Conservation (phyloP, 306 rosid species). For the Citrullus amarus region DNA sequence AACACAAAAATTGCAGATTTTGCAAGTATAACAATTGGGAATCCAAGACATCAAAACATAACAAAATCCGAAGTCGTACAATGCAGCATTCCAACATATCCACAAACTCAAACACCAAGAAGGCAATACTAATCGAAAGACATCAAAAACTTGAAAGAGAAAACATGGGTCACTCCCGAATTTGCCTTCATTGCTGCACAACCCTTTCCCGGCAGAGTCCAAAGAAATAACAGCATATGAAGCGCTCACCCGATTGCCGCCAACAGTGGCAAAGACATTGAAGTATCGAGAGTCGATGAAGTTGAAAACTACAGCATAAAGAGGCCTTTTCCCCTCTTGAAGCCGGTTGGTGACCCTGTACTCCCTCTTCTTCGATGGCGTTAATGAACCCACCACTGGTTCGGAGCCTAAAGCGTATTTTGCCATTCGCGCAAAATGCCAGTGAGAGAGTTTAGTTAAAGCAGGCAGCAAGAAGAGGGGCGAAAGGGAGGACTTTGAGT, state of each 20-base stretch:
- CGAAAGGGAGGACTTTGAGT: neutral
- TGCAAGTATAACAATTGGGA: neutral
- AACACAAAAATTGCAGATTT: neutral
- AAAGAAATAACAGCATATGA: neutral
- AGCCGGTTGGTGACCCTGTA: conserved; percentile 82
- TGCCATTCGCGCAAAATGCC: conserved; percentile 25
- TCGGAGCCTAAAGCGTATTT: conserved; percentile 60
- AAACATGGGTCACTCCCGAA: neutral
- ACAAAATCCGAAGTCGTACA: neutral
- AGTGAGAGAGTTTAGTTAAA: neutral
- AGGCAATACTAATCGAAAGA: neutral
- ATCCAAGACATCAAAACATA: neutral
- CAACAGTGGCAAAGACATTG: conserved; percentile 84
- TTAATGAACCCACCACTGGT: conserved; percentile 58
- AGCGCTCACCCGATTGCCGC: conserved; percentile 68
- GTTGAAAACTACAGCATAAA: conserved; percentile 83
- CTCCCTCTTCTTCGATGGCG: conserved; percentile 46
- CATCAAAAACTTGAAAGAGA: neutral
- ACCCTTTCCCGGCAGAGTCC: neutral
- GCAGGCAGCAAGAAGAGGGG: neutral
- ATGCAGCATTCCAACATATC: neutral
- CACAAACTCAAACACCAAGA: neutral
- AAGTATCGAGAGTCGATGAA: conserved; percentile 72
- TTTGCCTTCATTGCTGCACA: neutral
- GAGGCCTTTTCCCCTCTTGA: conserved; percentile 86